Evolutionary conservation across 2,329 filamentous ascomycete genomes (phyloP).

Genomic region (Clonostachys rosea): DNA sequence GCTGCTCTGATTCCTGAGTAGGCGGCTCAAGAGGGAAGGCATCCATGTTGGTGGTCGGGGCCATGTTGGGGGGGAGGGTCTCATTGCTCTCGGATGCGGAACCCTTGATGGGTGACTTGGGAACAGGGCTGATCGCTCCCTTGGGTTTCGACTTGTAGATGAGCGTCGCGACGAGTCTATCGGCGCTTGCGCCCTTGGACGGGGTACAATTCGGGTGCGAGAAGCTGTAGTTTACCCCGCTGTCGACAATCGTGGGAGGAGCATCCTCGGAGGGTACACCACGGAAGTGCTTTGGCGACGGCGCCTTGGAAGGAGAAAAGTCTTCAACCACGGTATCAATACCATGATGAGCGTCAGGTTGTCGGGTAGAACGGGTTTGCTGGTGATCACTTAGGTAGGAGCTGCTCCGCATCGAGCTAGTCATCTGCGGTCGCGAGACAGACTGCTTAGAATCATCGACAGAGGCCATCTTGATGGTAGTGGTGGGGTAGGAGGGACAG

Average conservation of each 20-base stretch:
- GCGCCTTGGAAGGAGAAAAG: constrained; percentile 25
- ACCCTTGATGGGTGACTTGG: constrained; percentile 19
- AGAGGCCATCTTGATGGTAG: too few species aligned
- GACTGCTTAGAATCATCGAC: constrained; percentile 13
- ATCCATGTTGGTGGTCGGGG: constrained; percentile 53
- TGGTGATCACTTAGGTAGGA: constrained; percentile 61
- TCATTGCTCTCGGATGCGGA: constrained; percentile 23
- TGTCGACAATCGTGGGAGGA: constrained; percentile 57
- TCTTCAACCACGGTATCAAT: constrained; percentile 64
- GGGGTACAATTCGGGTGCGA: constrained; percentile 61
- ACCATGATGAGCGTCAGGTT: constrained; percentile 51
- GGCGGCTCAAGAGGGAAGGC: constrained; percentile 57
- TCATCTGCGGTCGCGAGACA: constrained; percentile 37
- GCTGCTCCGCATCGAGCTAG: constrained; percentile 50
- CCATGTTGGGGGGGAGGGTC: constrained; percentile 45
- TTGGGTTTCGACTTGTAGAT: constrained; percentile 50
- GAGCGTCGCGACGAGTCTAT: constrained; percentile 56
- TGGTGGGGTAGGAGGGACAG: too few species aligned
- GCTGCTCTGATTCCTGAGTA: constrained; percentile 46
- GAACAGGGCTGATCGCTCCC: constrained; percentile 16
- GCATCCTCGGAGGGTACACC: constrained; percentile 56
- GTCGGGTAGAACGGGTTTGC: constrained; percentile 53
- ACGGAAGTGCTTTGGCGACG: constrained; percentile 45
- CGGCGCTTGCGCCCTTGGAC: constrained; percentile 35
- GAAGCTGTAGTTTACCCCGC: constrained; percentile 56